A percentile compares a stretch with the other conserved stretches of the same genome.
Conservation (phyloP, 108 stramenopile species). For the Craspedostauros australis region DNA sequence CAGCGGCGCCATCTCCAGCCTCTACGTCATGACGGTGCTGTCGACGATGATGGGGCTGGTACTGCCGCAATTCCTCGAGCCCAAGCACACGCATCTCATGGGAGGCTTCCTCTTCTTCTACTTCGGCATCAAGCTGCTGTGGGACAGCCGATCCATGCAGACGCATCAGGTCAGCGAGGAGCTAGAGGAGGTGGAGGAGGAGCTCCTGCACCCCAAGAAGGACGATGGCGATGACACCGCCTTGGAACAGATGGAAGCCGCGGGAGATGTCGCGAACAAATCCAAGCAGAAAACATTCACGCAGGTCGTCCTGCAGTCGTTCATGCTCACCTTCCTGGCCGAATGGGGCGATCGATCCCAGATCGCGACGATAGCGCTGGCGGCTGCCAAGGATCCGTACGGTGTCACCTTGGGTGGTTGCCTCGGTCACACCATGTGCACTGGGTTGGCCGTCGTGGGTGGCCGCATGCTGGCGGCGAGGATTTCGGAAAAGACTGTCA, state of each 20-base stretch:
- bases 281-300: constrained; percentile 17
- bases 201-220: constrained; percentile 67
- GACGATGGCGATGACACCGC: constrained; percentile 31
- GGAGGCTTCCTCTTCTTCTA: constrained; percentile 93
- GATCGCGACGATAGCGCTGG: constrained; percentile 99
- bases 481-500: constrained; percentile 92
- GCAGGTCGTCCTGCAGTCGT: constrained; percentile 76
- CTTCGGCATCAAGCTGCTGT: constrained; percentile 93
- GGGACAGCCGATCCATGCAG: constrained; percentile 80
- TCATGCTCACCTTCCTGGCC: constrained; percentile 96
- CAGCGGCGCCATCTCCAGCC: constrained; percentile 81
- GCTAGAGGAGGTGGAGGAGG: constrained; percentile 97
- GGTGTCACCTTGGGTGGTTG: constrained; percentile 95
- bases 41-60: constrained; percentile 88
- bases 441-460: constrained; percentile 95
- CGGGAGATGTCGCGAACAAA: background rate
- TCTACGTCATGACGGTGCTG: constrained; percentile 95
- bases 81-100: constrained; percentile 91
- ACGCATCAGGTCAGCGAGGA: constrained; percentile 86
- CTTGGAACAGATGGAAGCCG: constrained; percentile 22
- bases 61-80: constrained; percentile 83
- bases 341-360: constrained; percentile 99
- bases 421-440: constrained; percentile 96
- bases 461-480: constrained; percentile 95
- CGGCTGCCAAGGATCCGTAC: constrained; percentile 91